These are phyloP conservation scores for Silene conica DNA, from an alignment of 148 eudicot species.

Conservation along the genomic window DNA sequence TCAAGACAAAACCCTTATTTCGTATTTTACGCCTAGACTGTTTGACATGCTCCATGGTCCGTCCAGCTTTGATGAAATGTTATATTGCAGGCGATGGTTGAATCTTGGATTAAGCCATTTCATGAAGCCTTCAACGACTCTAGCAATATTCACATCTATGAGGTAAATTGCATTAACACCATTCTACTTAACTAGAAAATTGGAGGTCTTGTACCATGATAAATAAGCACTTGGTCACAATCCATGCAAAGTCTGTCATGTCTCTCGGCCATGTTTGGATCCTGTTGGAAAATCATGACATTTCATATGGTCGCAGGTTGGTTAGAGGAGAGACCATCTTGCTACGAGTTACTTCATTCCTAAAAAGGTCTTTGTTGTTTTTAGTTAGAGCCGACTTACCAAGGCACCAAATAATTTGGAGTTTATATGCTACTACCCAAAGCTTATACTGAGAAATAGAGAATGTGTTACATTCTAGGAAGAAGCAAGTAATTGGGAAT, in stretches of 20 bases:
- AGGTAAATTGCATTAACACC: constrained; percentile 41
- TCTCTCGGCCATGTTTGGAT: not conserved
- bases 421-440: not conserved
- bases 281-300: not conserved
- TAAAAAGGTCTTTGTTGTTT: not conserved
- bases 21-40: too few relatives aligned
- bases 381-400: not conserved
- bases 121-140: constrained; percentile 45
- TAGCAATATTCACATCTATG: constrained; percentile 53
- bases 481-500: not conserved
- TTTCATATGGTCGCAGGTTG: not conserved
- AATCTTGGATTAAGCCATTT: constrained; percentile 84
- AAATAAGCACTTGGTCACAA: not conserved
- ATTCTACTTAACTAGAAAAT: not conserved
- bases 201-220: not conserved
- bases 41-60: too few relatives aligned
- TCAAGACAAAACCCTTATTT: too few relatives aligned
- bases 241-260: not conserved
- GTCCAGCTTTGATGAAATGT: not conserved
- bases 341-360: too few relatives aligned
- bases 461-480: not conserved
- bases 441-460: not conserved
- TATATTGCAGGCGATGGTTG: constrained; percentile 57
- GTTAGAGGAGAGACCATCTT: too few relatives aligned
- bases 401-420: not conserved